A percentile compares a stretch with the other conserved stretches of the same genome.
Evolutionary conservation across 106 monocot species (phyloP).

Genomic region (Triglochin maritima): DNA sequence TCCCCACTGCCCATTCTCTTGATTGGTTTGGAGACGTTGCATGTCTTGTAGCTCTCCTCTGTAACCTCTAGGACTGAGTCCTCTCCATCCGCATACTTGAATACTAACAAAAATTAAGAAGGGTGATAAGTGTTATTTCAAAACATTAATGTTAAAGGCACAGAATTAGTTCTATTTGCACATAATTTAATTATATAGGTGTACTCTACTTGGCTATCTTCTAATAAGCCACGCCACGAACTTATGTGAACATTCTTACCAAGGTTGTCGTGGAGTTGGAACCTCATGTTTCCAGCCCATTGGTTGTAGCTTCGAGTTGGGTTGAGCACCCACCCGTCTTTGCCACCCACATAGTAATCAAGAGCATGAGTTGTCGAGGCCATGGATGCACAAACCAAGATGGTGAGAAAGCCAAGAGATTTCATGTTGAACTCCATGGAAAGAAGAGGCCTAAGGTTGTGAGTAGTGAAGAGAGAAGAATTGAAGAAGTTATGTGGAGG

Average conservation of each 20-base stretch:
- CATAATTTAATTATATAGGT: background rate
- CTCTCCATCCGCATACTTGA: slow-evolving; percentile 49
- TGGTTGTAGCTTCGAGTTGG: slow-evolving; percentile 35
- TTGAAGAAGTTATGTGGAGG: no score
- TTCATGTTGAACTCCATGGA: background rate
- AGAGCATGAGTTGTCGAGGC: slow-evolving; percentile 3
- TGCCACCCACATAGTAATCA: slow-evolving; percentile 57
- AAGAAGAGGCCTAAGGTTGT: background rate
- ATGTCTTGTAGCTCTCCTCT: slow-evolving; percentile 38
- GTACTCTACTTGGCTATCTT: background rate
- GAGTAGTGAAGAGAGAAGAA: no score
- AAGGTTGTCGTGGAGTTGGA: slow-evolving; percentile 60
- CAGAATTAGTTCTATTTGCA: background rate
- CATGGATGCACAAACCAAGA: slow-evolving; percentile 1
- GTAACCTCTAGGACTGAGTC: slow-evolving; percentile 54
- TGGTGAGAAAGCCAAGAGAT: background rate
- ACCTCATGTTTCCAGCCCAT: slow-evolving; percentile 52
- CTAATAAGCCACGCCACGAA: background rate
- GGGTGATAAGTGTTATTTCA: background rate
- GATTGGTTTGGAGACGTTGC: slow-evolving; percentile 44
- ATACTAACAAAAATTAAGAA: slow-evolving; percentile 25
- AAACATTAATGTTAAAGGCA: background rate
- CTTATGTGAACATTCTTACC: slow-evolving; percentile 18
- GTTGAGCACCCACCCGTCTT: slow-evolving; percentile 49
- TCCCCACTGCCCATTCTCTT: slow-evolving; percentile 24